phyloP scores from a whole-genome alignment of 1,139 yeast genomes.

The Zhuliangozyma parablackwelliae region DNA sequence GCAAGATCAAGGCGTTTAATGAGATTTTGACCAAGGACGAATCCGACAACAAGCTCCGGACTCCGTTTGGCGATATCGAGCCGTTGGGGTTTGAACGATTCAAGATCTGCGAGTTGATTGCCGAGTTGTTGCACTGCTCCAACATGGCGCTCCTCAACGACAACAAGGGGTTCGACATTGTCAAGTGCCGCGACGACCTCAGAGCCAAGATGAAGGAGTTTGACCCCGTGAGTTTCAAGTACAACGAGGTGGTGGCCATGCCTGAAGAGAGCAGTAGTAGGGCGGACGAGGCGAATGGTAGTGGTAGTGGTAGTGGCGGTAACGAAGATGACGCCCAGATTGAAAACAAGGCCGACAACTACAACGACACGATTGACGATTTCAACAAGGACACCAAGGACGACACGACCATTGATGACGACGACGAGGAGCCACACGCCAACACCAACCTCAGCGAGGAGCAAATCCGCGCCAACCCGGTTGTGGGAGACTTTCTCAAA shows the following conservation, averaged over 20 bases:
- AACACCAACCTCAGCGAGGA: conserved; percentile 57
- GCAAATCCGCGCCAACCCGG: conserved; percentile 64
- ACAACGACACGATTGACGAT: conserved; percentile 44
- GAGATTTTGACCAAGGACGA: conserved; percentile 22
- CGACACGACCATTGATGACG: conserved; percentile 21
- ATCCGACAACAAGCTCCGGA: conserved; percentile 38
- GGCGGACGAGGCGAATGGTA: conserved; percentile 4
- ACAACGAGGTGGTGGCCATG: conserved; percentile 41
- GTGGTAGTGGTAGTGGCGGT: conserved; percentile 4
- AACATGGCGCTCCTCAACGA: conserved; percentile 93
- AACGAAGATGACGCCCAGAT: conserved; percentile 5
- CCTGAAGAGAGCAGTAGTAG: conserved; percentile 22
- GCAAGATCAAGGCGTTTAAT: conserved; percentile 65
- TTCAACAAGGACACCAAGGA: conserved; percentile 42
- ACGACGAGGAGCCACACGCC: conserved; percentile 42
- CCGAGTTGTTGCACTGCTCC: conserved; percentile 92
- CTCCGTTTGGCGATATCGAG: conserved; percentile 57
- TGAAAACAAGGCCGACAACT: conserved; percentile 17
- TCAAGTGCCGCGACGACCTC: conserved; percentile 67
- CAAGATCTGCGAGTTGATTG: conserved; percentile 89
- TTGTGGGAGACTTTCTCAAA: conserved; percentile 86
- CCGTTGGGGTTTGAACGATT: conserved; percentile 95
- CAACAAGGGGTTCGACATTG: conserved; percentile 75
- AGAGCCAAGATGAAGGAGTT: conserved; percentile 47
- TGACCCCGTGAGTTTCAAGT: conserved; percentile 46